Conservation (phyloP, 164 flowering plant species). For the Kalanchoe fedtschenkoi region DNA sequence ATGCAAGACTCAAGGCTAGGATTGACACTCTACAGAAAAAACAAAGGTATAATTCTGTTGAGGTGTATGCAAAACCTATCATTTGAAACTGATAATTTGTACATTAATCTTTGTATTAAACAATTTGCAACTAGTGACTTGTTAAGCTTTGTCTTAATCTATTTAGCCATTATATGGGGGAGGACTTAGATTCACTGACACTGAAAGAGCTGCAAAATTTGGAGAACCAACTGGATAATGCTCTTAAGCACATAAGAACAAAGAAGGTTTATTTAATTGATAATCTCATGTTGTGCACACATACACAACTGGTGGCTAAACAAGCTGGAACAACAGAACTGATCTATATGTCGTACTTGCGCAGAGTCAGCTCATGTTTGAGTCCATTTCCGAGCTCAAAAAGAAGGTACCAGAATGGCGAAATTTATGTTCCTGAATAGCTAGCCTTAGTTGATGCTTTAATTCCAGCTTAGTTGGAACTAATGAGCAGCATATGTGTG, state of each 20-base stretch:
- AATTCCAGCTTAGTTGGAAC: neutral
- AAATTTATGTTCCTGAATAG: neutral
- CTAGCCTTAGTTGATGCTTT: neutral
- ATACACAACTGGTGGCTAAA: too few species aligned
- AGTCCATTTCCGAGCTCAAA: constrained; percentile 48
- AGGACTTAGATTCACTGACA: constrained; percentile 35
- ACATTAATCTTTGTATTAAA: too few species aligned
- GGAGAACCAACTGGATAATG: constrained; percentile 47
- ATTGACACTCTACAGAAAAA: constrained; percentile 40
- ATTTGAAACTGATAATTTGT: too few species aligned
- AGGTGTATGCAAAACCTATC: too few species aligned
- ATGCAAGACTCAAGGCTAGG: constrained; percentile 56
- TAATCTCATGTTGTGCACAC: neutral
- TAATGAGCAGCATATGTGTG: neutral
- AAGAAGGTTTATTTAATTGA: constrained; percentile 25
- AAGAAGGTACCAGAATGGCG: constrained; percentile 27
- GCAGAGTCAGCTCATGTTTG: constrained; percentile 52
- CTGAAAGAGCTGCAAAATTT: constrained; percentile 48
- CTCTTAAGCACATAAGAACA: constrained; percentile 37
- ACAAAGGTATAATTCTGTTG: constrained; percentile 34
- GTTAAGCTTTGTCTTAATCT: neutral
- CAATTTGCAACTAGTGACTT: too few species aligned
- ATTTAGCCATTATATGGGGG: constrained; percentile 46
- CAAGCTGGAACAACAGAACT: neutral
- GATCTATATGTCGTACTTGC: neutral